These are phyloP conservation scores for Aspergillus aculeatinus DNA, from an alignment of 2,329 filamentous ascomycete genomes.

Conservation along the genomic window DNA sequence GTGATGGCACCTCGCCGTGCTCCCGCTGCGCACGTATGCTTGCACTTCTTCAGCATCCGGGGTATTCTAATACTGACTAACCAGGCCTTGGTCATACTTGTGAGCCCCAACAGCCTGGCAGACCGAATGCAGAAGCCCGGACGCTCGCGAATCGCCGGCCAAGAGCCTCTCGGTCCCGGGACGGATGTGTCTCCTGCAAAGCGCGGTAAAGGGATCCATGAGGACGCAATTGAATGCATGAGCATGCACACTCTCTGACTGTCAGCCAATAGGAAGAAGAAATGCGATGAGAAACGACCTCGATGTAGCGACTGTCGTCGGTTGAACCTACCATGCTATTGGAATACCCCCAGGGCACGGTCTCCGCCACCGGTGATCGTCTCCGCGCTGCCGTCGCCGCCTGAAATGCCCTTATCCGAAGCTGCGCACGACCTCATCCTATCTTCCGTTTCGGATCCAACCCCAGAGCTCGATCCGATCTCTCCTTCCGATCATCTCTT, in stretches of 20 bases:
- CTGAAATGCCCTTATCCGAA: background rate
- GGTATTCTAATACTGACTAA: background rate
- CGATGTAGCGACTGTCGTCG: conserved; percentile 29
- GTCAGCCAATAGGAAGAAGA: conserved; percentile 22
- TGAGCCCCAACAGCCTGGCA: conserved; percentile 16
- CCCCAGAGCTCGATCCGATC: background rate
- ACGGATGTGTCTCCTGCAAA: conserved; percentile 29
- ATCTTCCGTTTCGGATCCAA: background rate
- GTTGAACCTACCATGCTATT: conserved; percentile 25
- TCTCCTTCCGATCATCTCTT: background rate
- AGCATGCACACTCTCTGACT: too few species aligned
- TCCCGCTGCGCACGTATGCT: conserved; percentile 26
- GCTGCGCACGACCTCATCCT: conserved; percentile 2
- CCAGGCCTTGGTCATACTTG: conserved; percentile 26
- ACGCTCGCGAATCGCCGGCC: conserved; percentile 16
- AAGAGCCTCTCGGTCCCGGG: conserved; percentile 27
- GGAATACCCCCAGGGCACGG: conserved; percentile 3
- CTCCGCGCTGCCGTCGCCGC: background rate
- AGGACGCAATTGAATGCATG: too few species aligned
- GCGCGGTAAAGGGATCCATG: conserved; percentile 14
- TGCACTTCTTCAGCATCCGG: background rate
- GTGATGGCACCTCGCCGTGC: conserved; percentile 26
- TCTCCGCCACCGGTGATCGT: too few species aligned
- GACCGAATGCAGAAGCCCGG: background rate
- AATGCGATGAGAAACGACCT: conserved; percentile 25